Evolutionary conservation across 2,329 filamentous ascomycete species (phyloP), one percentile per base, ranked within the genome.

Genomic region (Ilyonectria mors-panacis): DNA sequence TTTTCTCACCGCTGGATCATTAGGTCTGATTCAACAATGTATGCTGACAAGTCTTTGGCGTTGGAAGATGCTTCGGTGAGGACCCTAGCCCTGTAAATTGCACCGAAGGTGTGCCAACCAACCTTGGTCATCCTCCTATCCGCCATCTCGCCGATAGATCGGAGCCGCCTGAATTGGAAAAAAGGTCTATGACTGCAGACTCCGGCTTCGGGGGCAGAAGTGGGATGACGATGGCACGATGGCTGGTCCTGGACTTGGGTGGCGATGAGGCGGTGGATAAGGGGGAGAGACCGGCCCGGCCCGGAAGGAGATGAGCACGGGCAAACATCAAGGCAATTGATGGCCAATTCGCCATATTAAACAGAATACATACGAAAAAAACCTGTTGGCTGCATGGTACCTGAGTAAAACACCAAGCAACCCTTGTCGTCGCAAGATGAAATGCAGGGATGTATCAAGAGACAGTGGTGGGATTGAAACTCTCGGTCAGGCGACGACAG

Each of bases 151-250:
- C 62, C 19, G 50, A 65, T 39, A 13, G 7, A 45, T 28, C 26
- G n/a, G 48, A 10, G 26, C 28, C 21, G 9, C n/a, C 19, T 57
- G 12, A 35, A 42, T 10, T 21, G 15, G 19, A 37, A 13, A 39
- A n/a, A 30, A 12, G 10, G 33, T n/a, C 28, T 37, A 35, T 66
- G 56, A 61, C 33, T 33, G 10, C 23, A 5, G 7, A 39, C 62
- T 70, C 71, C 71, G 70, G 71, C 65, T 70, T 69, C 71, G 71
- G 66, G 57, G 58, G 47, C 56, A 44, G 13, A 9, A n/a, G 67
- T 73, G 70, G 70, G 37, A 69, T 73, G 71, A 73, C 47, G n/a
- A 56, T 73, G 50, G 50, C 37, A 44, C 26, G 65, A 73, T 60
- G 17, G 9, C 15, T 21, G 28, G 56, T 57, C 35, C 53, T 39